These are phyloP conservation scores for Chenopodium suecicum DNA, from an alignment of 148 eudicot species.

Conservation along the genomic window DNA sequence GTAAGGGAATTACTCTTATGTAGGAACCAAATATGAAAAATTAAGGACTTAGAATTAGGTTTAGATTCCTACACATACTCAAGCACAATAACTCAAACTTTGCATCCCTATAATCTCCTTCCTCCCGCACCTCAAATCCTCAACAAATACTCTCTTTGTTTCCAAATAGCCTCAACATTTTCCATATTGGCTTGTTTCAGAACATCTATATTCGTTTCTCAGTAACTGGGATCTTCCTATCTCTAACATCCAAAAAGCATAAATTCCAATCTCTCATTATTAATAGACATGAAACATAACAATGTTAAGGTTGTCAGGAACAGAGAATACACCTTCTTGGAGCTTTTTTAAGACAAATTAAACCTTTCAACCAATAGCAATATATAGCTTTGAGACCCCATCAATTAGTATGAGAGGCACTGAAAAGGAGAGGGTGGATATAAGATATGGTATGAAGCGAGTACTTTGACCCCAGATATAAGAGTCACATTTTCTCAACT, in stretches of 20 bases:
- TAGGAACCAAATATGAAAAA: not conserved
- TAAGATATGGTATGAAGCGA: not conserved
- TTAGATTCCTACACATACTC: not conserved
- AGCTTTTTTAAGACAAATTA: not conserved
- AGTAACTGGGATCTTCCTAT: no score
- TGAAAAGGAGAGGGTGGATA: not conserved
- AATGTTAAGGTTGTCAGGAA: no score
- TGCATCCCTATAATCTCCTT: not conserved
- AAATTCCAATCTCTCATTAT: no score
- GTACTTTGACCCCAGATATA: not conserved
- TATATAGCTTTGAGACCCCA: not conserved
- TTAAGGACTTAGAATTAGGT: not conserved
- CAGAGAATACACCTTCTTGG: not conserved
- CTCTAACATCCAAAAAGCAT: no score
- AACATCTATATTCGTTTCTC: not conserved
- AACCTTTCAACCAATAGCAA: not conserved
- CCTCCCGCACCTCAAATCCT: not conserved
- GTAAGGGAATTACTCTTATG: not conserved
- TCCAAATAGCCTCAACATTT: not conserved
- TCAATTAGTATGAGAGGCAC: not conserved
- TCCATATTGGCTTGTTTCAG: not conserved
- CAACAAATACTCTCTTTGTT: not conserved
- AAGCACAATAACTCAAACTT: not conserved
- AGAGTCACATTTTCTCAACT: not conserved
- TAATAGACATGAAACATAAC: no score